These are phyloP conservation scores for Cutaneotrichosporon arboriforme DNA, from an alignment of 1,284 basidiomycete species.

Conservation along the genomic window DNA sequence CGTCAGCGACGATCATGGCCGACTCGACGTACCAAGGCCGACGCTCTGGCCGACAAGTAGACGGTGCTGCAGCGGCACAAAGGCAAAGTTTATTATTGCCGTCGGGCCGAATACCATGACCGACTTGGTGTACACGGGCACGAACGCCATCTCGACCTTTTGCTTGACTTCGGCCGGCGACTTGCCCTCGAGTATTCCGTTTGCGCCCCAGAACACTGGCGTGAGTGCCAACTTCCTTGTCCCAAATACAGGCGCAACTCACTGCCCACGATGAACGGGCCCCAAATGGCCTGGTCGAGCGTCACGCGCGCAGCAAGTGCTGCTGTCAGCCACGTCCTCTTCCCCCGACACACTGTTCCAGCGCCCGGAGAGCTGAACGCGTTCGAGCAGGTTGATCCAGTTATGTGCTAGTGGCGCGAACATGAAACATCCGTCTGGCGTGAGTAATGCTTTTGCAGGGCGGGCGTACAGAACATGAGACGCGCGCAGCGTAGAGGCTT, in stretches of 20 bases:
- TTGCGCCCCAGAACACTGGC: conserved; percentile 34
- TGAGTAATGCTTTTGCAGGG: background rate
- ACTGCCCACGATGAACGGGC: conserved; percentile 17
- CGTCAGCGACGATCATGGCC: conserved; percentile 9
- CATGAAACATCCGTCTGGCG: conserved; percentile 10
- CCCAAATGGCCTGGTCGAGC: conserved; percentile 18
- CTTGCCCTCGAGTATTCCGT: conserved; percentile 45
- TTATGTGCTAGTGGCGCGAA: conserved; percentile 19
- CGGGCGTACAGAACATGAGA: conserved; percentile 11
- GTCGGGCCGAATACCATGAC: conserved; percentile 68
- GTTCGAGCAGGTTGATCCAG: conserved; percentile 15
- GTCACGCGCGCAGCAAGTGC: conserved; percentile 11
- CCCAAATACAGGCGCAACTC: too few species aligned
- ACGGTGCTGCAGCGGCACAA: conserved; percentile 71
- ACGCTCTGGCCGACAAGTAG: conserved; percentile 73
- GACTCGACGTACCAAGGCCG: conserved; percentile 60
- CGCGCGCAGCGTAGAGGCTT: conserved; percentile 8
- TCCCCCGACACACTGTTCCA: conserved; percentile 5
- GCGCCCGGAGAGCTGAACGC: conserved; percentile 1
- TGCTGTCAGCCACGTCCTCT: background rate
- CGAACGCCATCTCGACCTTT: conserved; percentile 37
- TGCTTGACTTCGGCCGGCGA: conserved; percentile 29
- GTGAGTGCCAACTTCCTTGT: too few species aligned
- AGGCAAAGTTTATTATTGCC: conserved; percentile 71
- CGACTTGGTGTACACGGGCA: conserved; percentile 36